phyloP scores from a whole-genome alignment of 805 yeast species.

The Brettanomyces nanus region DNA sequence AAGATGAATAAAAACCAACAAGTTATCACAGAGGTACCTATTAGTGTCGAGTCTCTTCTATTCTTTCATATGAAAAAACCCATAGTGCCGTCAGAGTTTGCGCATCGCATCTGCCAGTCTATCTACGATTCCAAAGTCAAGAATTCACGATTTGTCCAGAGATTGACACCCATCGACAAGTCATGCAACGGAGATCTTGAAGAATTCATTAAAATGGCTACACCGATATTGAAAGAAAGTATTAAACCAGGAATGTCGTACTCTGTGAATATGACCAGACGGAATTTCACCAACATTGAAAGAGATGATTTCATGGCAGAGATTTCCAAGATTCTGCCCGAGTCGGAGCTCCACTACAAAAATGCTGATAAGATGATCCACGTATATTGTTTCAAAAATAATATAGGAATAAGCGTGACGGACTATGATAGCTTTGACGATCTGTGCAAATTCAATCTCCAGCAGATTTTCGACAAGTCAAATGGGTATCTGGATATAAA shows the following conservation, averaged over 20 bases:
- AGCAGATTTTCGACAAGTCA: slow-evolving; percentile 59
- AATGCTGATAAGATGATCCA: slow-evolving; percentile 68
- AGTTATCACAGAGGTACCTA: slow-evolving; percentile 48
- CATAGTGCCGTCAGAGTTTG: slow-evolving; percentile 68
- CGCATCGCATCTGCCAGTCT: slow-evolving; percentile 54
- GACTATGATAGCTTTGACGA: slow-evolving; percentile 42
- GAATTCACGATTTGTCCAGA: slow-evolving; percentile 66
- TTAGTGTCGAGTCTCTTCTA: slow-evolving; percentile 76
- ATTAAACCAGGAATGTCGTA: slow-evolving; percentile 31
- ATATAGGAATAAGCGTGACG: slow-evolving; percentile 82
- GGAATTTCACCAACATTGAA: slow-evolving; percentile 70
- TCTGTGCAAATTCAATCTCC: slow-evolving; percentile 66
- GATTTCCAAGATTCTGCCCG: slow-evolving; percentile 32
- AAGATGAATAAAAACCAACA: slow-evolving; percentile 33
- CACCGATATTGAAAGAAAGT: slow-evolving; percentile 9
- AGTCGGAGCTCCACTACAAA: slow-evolving; percentile 75
- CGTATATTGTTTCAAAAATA: slow-evolving; percentile 83
- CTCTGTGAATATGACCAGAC: slow-evolving; percentile 71
- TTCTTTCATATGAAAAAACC: slow-evolving; percentile 79
- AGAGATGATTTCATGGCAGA: slow-evolving; percentile 66
- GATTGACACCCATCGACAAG: slow-evolving; percentile 68
- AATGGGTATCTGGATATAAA: too few species aligned
- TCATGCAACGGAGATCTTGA: slow-evolving; percentile 68
- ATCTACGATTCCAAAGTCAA: slow-evolving; percentile 42
- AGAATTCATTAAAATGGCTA: slow-evolving; percentile 50